A percentile compares a stretch with the other conserved stretches of the same genome.
phyloP scores from a whole-genome alignment of 495 filamentous ascomycete species.

The Usnea hakonensis region DNA sequence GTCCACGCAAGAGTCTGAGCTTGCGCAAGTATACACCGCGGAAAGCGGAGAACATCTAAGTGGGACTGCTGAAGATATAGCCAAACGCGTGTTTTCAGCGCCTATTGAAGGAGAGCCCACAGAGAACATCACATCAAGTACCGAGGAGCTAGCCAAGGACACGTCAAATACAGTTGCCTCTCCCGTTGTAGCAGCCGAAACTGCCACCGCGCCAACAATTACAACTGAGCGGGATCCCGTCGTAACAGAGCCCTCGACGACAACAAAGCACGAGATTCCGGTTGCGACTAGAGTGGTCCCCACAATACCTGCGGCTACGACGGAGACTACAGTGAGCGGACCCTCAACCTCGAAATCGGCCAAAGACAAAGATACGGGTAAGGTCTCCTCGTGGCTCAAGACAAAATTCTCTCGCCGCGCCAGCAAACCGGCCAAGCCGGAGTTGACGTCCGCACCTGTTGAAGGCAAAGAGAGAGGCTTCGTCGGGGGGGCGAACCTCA shows the following conservation, averaged over 20 bases:
- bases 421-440: slow-evolving; percentile 26
- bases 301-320: slow-evolving; percentile 24
- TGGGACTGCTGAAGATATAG: slow-evolving; percentile 11
- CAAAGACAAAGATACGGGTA: slow-evolving; percentile 30
- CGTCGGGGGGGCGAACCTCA: slow-evolving; percentile 40
- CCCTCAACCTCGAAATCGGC: slow-evolving; percentile 21
- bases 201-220: neutral
- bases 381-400: slow-evolving; percentile 55
- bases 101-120: slow-evolving; percentile 14
- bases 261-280: slow-evolving; percentile 17
- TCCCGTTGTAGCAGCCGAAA: slow-evolving; percentile 10
- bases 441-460: slow-evolving; percentile 14
- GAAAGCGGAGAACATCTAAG: neutral
- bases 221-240: neutral
- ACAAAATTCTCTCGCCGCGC: slow-evolving; percentile 40
- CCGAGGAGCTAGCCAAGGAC: slow-evolving; percentile 6
- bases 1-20: slow-evolving; percentile 3
- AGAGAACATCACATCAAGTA: neutral
- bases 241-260: slow-evolving; percentile 12
- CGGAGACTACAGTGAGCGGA: slow-evolving; percentile 26
- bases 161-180: slow-evolving; percentile 9
- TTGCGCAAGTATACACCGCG: slow-evolving; percentile 6
- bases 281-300: slow-evolving; percentile 24
- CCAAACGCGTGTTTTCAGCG: slow-evolving; percentile 14
- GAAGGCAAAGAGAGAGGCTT: slow-evolving; percentile 33